Base-by-base conservation (phyloP, 768 basidiomycete genomes). In the Amylocystis lapponica region DNA sequence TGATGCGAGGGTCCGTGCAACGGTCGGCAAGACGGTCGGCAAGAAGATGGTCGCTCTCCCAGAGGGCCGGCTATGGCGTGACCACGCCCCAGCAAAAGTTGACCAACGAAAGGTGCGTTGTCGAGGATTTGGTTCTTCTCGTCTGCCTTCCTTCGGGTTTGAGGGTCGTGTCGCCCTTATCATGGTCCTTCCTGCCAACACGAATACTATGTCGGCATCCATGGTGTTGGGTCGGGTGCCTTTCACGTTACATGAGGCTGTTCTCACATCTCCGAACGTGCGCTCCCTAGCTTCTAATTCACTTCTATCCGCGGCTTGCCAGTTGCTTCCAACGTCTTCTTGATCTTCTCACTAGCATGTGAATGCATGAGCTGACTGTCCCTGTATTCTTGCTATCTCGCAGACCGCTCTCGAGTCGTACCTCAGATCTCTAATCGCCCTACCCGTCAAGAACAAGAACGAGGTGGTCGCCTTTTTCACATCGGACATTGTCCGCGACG, bases 51-150 rank as follows among this genome's bases (percentile, higher is more conserved):
- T 72, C 16, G 71, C 65, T 41, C 63, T 99, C 45, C 96, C 96
- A 2, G 96, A 99, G 61, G 88, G 89, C 20, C 86, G 84, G 63
- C 69, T 96, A 8, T 97, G 95, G 88, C 94, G 81, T 63, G 96
- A 98, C 66, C 92, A 95, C 62, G 93, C 94, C 0, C 95, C 95
- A 23, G 90, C 89, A 22, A 94, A 88, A 69, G 89, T 93, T 32
- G 96, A 98, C 70, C 92, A 95, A 64, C 70, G 95, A 51, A 98
- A 97, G 73, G 92, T 88, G 56, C 53, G 80, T 66, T 25, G 19
- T 21, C n/a, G 7, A 14, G 8, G 4, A n/a, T 23, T 12, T 33
- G 31, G 29, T 48, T 25, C 36, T 30, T 46, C 26, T 48, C 2
- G 23, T 6, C 14, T 22, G 13, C 12, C 12, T 21, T 30, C 32